Evolutionary conservation across 1,284 basidiomycete species (phyloP), one percentile per base, ranked within the genome.

Genomic region (Ceratobasidium sp.): DNA sequence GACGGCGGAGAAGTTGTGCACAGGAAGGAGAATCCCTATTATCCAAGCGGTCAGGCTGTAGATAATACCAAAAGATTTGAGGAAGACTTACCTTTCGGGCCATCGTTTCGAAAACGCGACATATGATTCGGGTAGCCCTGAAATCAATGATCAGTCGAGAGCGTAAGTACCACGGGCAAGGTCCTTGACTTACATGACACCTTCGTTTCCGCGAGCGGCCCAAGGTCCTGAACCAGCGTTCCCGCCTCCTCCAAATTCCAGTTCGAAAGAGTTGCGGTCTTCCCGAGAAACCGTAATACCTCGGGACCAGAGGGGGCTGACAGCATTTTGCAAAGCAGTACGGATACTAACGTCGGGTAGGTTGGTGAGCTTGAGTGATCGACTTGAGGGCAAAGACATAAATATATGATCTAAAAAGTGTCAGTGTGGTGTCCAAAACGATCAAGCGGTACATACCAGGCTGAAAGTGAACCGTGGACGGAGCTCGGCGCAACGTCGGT

Each of bases 1-100:
- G 59, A 62, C 14, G 59, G 59, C 30, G 59, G 59, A 62, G 59
- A 62, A 30, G 59, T 62, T 47, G 59, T 62, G 47, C 59, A 62
- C 47, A 62, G 49, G 59, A 62, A 62, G 47, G 59, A 62, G 33
- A 62, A 62, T 27, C 59, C 59, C 59, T 62, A 41, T 23, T 47
- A 59, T 42, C n/a, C 30, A 60, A 11, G 30, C 27, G 27, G 30
- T 62, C 44, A 62, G 59, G 16, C 23, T 50, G 49, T 9, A n/a
- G 30, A 42, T 16, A 47, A 36, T 62, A 52, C 59, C 59, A 62
- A 62, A 41, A 36, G 33, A 52, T 25, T 33, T 52, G 13, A 42
- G 16, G 29, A 30, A n/a, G 2, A 29, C 47, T 42, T 25, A 52
- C 59, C 47, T 62, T 62, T 62, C 59, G 47, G 30, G 47, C 59